These are phyloP conservation scores for Madurella fahalii DNA, from an alignment of 2,329 filamentous ascomycete species.

Conservation along the genomic window DNA sequence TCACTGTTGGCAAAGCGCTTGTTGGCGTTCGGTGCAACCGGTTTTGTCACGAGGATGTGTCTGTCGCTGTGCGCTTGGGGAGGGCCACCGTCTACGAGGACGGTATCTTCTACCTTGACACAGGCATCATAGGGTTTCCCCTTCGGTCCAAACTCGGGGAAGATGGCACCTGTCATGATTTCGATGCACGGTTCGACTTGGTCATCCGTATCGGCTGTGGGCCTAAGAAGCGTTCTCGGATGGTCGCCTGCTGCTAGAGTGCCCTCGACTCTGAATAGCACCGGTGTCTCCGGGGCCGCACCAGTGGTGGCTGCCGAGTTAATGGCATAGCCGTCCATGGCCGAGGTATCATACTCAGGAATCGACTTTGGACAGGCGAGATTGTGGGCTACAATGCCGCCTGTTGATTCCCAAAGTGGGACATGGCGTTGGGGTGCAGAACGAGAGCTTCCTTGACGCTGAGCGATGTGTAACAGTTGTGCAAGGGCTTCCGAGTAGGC, in stretches of 20 bases:
- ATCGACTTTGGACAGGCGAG: constrained; percentile 16
- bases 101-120: constrained; percentile 11
- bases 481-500: background rate
- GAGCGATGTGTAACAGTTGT: background rate
- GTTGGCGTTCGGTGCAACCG: background rate
- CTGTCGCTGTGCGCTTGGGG: background rate
- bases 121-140: constrained; percentile 11
- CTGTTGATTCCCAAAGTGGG: background rate
- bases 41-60: constrained; percentile 10
- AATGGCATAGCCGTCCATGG: constrained; percentile 31
- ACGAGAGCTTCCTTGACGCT: background rate
- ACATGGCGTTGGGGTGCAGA: background rate
- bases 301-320: constrained; percentile 20
- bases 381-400: background rate
- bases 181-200: constrained; percentile 24
- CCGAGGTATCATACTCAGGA: constrained; percentile 28
- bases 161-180: constrained; percentile 31
- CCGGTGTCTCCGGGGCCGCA: constrained; percentile 19
- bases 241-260: constrained; percentile 11
- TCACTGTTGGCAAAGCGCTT: constrained; percentile 7
- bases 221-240: background rate
- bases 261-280: background rate
- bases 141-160: constrained; percentile 15
- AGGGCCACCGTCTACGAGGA: background rate
- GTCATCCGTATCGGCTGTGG: background rate